Evolutionary conservation across 768 basidiomycete species (phyloP).

Genomic region (Tricholoma bakamatsutake): DNA sequence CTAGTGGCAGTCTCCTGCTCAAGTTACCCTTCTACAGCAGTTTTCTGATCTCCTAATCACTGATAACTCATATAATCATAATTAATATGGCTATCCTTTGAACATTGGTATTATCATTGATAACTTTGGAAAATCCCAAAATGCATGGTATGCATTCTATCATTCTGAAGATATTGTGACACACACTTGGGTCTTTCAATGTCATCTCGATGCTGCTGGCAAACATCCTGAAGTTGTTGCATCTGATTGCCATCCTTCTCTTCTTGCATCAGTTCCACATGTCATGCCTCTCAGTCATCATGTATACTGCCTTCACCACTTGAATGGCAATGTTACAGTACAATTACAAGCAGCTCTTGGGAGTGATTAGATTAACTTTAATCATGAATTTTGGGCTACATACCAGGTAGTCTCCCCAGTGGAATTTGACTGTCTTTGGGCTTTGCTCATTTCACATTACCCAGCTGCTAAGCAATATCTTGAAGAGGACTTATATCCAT

Average conservation of each 20-base stretch:
- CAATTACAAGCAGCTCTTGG: conserved; percentile 15
- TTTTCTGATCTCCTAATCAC: background rate
- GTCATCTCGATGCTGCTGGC: background rate
- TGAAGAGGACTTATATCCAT: too few species aligned
- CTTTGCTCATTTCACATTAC: conserved; percentile 3
- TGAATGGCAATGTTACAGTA: conserved; percentile 13
- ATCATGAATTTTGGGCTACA: conserved; percentile 22
- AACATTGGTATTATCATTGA: conserved; percentile 20
- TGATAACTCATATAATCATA: background rate
- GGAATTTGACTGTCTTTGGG: conserved; percentile 21
- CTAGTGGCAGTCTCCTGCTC: conserved; percentile 28
- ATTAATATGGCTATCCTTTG: conserved; percentile 10
- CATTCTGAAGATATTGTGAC: conserved; percentile 6
- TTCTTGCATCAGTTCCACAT: conserved; percentile 1
- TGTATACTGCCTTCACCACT: conserved; percentile 8
- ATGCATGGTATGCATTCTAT: conserved; percentile 21
- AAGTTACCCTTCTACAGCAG: conserved; percentile 15
- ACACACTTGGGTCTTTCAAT: conserved; percentile 13
- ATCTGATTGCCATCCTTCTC: conserved; percentile 6
- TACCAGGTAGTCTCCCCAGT: conserved; percentile 9
- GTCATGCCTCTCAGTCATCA: conserved; percentile 7
- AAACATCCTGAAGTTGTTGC: conserved; percentile 3
- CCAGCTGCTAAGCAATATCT: too few species aligned
- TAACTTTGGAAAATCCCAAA: conserved; percentile 9
- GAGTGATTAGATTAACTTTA: conserved; percentile 15